phyloP scores from a whole-genome alignment of 805 yeast species.

The Saturnispora ahearnii region DNA sequence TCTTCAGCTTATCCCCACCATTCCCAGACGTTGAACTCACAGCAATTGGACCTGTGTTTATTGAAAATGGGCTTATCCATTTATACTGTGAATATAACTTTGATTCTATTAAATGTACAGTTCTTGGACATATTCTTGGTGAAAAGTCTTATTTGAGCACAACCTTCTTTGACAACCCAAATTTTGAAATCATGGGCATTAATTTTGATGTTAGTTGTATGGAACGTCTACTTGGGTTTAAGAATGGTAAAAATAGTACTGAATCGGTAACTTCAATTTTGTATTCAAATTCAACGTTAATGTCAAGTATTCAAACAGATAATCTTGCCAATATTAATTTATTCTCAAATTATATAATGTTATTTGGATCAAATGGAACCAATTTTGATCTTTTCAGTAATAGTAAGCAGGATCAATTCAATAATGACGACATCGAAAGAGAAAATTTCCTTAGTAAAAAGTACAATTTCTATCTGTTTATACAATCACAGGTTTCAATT shows the following conservation, averaged over 20 bases:
- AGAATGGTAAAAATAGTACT: too few species aligned
- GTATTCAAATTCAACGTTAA: too few species aligned
- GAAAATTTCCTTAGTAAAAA: too few species aligned
- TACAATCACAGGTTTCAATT: too few species aligned
- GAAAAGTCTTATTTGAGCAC: slow-evolving; percentile 20
- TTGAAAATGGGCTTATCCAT: slow-evolving; percentile 22
- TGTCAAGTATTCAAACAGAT: background rate
- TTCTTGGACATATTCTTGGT: slow-evolving; percentile 21
- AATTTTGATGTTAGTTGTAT: background rate
- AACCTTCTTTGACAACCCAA: slow-evolving; percentile 19
- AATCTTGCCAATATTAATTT: slow-evolving; percentile 5
- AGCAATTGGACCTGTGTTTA: slow-evolving; percentile 23
- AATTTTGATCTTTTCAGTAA: background rate
- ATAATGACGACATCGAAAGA: too few species aligned
- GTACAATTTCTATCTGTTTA: too few species aligned
- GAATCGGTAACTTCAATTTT: too few species aligned
- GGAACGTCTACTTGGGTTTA: too few species aligned
- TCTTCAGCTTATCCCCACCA: too few species aligned
- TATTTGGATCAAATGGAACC: slow-evolving; percentile 14
- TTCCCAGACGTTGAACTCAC: slow-evolving; percentile 10
- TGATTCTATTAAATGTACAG: slow-evolving; percentile 18
- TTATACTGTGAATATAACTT: slow-evolving; percentile 22
- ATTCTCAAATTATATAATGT: slow-evolving; percentile 11
- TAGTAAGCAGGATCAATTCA: too few species aligned
- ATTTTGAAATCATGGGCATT: slow-evolving; percentile 16